phyloP scores from a whole-genome alignment of 2,329 filamentous ascomycete genomes.

The Trichoderma sp. region DNA sequence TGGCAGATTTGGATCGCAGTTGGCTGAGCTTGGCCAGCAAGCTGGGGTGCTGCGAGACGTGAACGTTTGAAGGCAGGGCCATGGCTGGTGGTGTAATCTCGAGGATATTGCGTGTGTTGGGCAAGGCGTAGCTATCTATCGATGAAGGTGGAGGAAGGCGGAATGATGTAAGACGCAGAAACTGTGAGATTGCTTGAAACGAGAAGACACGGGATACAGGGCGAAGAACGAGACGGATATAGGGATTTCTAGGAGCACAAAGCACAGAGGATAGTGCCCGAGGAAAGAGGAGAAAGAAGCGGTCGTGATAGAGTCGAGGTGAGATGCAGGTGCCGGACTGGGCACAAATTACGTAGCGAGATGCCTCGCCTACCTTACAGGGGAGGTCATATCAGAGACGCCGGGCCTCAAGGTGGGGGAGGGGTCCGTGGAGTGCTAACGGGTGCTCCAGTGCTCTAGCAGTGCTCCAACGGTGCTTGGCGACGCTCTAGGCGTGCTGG shows the following conservation, averaged over 20 bases:
- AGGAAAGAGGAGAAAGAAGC: conserved; percentile 1
- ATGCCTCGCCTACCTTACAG: neutral
- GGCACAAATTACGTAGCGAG: conserved; percentile 22
- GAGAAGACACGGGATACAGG: neutral
- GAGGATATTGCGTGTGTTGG: neutral
- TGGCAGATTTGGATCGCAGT: conserved; percentile 72
- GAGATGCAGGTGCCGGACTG: conserved; percentile 12
- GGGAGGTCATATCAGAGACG: neutral
- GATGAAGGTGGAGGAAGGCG: neutral
- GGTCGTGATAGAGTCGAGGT: conserved; percentile 3
- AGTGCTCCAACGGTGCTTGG: too few species aligned
- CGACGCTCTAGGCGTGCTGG: neutral
- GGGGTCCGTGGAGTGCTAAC: conserved; percentile 7
- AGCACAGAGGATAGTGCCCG: neutral
- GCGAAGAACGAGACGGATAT: neutral
- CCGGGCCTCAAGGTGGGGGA: conserved; percentile 16
- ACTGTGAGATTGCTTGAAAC: neutral
- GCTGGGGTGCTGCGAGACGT: conserved; percentile 84
- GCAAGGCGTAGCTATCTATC: neutral
- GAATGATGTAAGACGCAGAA: neutral
- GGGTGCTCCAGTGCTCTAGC: neutral
- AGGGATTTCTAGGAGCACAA: neutral
- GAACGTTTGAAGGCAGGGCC: conserved; percentile 62
- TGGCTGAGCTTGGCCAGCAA: conserved; percentile 86
- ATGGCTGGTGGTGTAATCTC: conserved; percentile 33